Base-by-base conservation (phyloP, 441 rosid genomes). In the Euphorbia neoarborescens region DNA sequence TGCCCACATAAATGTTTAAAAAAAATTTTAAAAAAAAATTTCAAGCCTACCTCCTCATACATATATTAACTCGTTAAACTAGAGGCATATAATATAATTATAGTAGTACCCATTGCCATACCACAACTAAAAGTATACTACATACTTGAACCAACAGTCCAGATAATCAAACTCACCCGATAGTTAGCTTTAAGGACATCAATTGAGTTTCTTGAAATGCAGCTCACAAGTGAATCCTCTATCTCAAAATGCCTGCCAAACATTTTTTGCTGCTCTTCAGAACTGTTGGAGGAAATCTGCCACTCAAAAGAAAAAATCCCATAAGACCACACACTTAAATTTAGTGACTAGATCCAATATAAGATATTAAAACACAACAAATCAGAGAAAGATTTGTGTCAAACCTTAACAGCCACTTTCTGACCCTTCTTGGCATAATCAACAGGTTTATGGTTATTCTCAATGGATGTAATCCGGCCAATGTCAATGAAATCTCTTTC, bases 251-350 rank as follows among this genome's bases (percentile, higher is more conserved):
- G 99, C 79, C 98, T 87, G 34, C 97, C 97, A 76, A 64, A 88
- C 96, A 89, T 92, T 75, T 92, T 94, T 77, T 94, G 98, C 73
- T 88, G 92, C 80, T 90, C 98, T 77, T 94, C 97, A 2, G 94
- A 65, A 74, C 85, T 94, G 60, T 84, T 76, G 61, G 89, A 94
- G 70, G 81, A 80, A 48, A 94, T 92, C 99, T 94, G 82, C 71
- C 62, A 53, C 64, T 48, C 44, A 69, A 56, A 74, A 15, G 22
- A 24, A 38, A 58, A 32, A 30, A 48, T 62, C 62, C 51, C 32
- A 40, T 70, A 25, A 40, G 53, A 40, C 30, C 30, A 51, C n/a
- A 46, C n/a, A 46, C 53, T 42, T 28, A 12, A n/a, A 54, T 25
- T 51, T 28, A 37, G 5, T 11, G 20, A 15, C 13, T 1, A 38